phyloP scores from a whole-genome alignment of 202 grass and related monocot genomes.

The Panicum hallii region DNA sequence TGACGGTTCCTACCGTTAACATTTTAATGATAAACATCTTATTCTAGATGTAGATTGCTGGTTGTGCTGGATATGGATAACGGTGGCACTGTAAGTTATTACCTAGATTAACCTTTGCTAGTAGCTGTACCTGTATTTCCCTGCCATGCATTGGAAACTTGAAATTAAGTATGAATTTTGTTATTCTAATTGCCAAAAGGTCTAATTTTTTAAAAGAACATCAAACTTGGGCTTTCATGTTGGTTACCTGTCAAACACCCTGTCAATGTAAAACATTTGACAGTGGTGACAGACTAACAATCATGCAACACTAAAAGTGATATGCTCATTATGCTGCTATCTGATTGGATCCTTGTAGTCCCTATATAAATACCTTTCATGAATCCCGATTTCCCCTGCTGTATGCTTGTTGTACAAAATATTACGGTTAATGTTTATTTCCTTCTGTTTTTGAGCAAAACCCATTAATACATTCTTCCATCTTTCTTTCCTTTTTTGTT shows the following conservation, averaged over 20 bases:
- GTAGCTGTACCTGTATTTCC: conserved; percentile 12
- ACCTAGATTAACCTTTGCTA: conserved; percentile 33
- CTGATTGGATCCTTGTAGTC: background rate
- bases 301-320: background rate
- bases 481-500: conserved; percentile 38
- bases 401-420: background rate
- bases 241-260: conserved; percentile 7
- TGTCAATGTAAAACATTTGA: background rate
- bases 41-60: conserved; percentile 31
- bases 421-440: conserved; percentile 35
- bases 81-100: conserved; percentile 31
- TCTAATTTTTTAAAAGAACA: conserved; percentile 10
- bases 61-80: conserved; percentile 36
- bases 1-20: conserved; percentile 13
- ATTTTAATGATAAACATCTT: conserved; percentile 34
- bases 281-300: background rate
- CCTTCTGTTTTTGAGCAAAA: conserved; percentile 23
- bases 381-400: background rate
- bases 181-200: conserved; percentile 21
- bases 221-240: conserved; percentile 10
- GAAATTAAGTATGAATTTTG: conserved; percentile 23
- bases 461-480: conserved; percentile 16
- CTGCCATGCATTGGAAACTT: conserved; percentile 27
- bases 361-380: conserved; percentile 13
- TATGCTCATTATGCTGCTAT: background rate